Base-by-base conservation (phyloP, 495 filamentous ascomycete species). In the Aspergillus saccharolyticus region DNA sequence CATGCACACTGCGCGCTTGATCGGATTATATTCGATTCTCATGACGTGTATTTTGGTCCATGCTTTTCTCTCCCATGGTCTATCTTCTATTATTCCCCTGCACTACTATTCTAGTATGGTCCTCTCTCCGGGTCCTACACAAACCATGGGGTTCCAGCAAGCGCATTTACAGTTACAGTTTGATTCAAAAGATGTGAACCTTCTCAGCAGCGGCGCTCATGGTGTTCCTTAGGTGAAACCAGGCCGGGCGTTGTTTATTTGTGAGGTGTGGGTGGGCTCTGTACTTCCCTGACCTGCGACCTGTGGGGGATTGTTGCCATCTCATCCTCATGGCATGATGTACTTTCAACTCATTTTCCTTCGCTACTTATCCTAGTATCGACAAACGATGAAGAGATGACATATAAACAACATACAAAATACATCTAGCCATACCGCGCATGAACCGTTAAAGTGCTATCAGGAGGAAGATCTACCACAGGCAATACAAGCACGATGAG, bases 191-290 rank as follows among this genome's bases (percentile, higher is more conserved):
- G 55, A 59, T 60, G 52, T 39, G 56, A 55, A 64, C 72, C 9
- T 12, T 39, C 58, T 60, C 62, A 74, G 66, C 73, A 60, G 60
- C 56, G 71, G 71, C 71, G 73, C 71, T 69, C 54, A 66, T 67
- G 72, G 70, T 70, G 66, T 76, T 46, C 73, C 58, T 50, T 39
- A 54, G 22, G 28, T 59, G 60, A 66, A 57, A 60, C 58, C 57
- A 55, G 50, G 50, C 62, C 60, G 43, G 66, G 66, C 61, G 62
- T 71, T 70, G 58, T 60, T 57, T 42, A 54, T 43, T 12, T 24
- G 56, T 20, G 21, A 44, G 10, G 17, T 45, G 48, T 16, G 22
- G 54, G 45, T 25, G 24, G 54, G 47, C 24, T 51, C 42, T 55
- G n/a, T n/a, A n/a, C n/a, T n/a, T n/a, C n/a, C n/a, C 55, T 42